Evolutionary conservation across 345 rosid genomes (phyloP), one percentile per base, ranked within the genome.

Genomic region (Ceriops tagal): DNA sequence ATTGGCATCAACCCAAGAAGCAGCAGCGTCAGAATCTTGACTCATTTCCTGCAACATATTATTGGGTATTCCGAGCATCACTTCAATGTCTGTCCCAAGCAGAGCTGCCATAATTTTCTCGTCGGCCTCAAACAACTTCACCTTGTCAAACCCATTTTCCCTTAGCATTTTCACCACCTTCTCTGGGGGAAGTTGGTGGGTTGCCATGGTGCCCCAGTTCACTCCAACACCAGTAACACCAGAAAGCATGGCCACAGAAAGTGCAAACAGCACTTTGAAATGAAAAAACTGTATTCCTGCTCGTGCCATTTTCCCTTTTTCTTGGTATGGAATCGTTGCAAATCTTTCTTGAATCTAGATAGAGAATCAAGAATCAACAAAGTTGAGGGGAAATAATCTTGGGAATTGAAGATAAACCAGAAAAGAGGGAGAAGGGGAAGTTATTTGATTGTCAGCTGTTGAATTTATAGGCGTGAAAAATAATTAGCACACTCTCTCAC

Each of bases 201-300:
- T 69, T 10, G 86, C 79, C 78, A 77, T 20, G 0, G 82, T 75
- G 10, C 86, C 86, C 86, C 86, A 83, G 55, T 83, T 83, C 74
- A 80, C 82, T 16, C 68, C 74, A 31, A 55, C 32, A 55, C 39
- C n/a, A 73, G 63, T 39, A 22, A 83, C 69, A 65, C 31, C 31
- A 16, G 30, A 39, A 11, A 63, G 62, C 67, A n/a, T 6, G 6
- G 67, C 6, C 71, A 70, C 8, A 39, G 58, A 27, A 34, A 71
- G 47, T 27, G 67, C 72, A 65, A 70, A 26, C 56, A 75, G 26
- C 49, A 62, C 19, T 43, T 62, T 56, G 55, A 74, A 15, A 60
- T n/a, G 56, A 20, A 4, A 13, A 32, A 18, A 20, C 18, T 15
- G 19, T 53, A 13, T 56, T 61, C 64, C 60, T 27, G 26, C 27